These are phyloP conservation scores for Cladosporium sp. DNA, from an alignment of 2,329 filamentous ascomycete genomes.

Conservation along the genomic window DNA sequence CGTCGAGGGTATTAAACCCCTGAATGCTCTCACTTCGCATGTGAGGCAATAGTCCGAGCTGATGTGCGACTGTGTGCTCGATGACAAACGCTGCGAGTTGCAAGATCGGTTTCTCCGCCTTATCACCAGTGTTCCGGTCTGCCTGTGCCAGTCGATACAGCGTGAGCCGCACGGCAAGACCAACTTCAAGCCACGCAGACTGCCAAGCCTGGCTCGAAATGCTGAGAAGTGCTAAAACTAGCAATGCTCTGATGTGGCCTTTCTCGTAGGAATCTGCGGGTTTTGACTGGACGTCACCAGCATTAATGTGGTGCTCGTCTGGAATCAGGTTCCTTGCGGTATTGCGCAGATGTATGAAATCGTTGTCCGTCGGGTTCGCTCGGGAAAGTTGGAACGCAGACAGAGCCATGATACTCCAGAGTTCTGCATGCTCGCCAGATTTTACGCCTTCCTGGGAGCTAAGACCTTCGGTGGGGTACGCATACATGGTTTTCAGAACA, in stretches of 20 bases:
- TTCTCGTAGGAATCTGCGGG: conserved; percentile 27
- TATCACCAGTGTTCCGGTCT: conserved; percentile 7
- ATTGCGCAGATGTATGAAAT: conserved; percentile 29
- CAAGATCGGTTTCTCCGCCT: conserved; percentile 19
- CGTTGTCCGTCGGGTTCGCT: conserved; percentile 28
- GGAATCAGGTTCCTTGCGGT: conserved; percentile 16
- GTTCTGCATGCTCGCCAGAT: conserved; percentile 37
- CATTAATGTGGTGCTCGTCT: background rate
- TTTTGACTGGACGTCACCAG: background rate
- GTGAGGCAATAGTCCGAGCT: conserved; percentile 48
- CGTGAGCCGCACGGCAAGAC: conserved; percentile 54
- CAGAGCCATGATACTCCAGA: conserved; percentile 43
- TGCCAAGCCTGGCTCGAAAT: conserved; percentile 54
- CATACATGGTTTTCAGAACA: conserved; percentile 54
- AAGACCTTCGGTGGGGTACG: conserved; percentile 46
- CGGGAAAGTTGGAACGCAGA: conserved; percentile 30
- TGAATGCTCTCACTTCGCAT: conserved; percentile 46
- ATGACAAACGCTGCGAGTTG: conserved; percentile 58
- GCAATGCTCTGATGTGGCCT: conserved; percentile 39
- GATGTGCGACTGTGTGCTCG: conserved; percentile 54
- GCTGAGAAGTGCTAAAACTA: conserved; percentile 56
- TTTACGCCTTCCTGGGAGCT: conserved; percentile 24
- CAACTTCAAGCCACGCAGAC: conserved; percentile 60
- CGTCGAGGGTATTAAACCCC: conserved; percentile 48
- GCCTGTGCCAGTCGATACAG: conserved; percentile 6